Conservation (phyloP, 2,329 filamentous ascomycete species). For the Penicillium oxalicum region DNA sequence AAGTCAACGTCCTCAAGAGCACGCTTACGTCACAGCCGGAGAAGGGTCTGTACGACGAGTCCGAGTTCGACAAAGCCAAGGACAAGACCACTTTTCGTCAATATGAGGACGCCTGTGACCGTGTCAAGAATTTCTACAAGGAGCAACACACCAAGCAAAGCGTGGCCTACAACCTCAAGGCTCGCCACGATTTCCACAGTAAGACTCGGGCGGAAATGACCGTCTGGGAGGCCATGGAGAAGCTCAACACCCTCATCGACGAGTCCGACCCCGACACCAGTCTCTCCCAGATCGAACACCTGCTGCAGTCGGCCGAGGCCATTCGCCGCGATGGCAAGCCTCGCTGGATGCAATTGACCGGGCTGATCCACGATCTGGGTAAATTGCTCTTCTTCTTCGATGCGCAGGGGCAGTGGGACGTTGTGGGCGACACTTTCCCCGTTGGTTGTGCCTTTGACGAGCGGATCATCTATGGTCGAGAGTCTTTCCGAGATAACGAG, state of each 20-base stretch:
- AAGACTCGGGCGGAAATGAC: slow-evolving; percentile 69
- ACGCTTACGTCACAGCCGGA: slow-evolving; percentile 45
- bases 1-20: slow-evolving; percentile 56
- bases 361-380: slow-evolving; percentile 44
- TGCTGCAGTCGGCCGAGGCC: slow-evolving; percentile 82
- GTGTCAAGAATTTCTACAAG: slow-evolving; percentile 80
- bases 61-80: slow-evolving; percentile 66
- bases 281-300: slow-evolving; percentile 81
- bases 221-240: slow-evolving; percentile 88
- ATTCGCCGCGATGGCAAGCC: slow-evolving; percentile 66
- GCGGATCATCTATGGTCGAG: slow-evolving; percentile 73
- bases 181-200: slow-evolving; percentile 64
- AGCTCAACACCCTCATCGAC: slow-evolving; percentile 84
- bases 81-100: slow-evolving; percentile 77
- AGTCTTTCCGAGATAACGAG: slow-evolving; percentile 66
- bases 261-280: slow-evolving; percentile 86
- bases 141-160: slow-evolving; percentile 59
- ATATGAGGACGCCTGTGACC: slow-evolving; percentile 75
- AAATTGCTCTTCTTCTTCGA: slow-evolving; percentile 52
- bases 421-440: slow-evolving; percentile 61
- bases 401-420: slow-evolving; percentile 86
- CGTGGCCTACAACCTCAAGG: slow-evolving; percentile 70
- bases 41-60: slow-evolving; percentile 45
- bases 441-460: slow-evolving; percentile 51
- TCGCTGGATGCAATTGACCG: slow-evolving; percentile 45